A percentile compares a stretch with the other conserved stretches of the same genome.
Conservation (phyloP, 768 basidiomycete genomes). For the Tubosaeta brunneosetosa region DNA sequence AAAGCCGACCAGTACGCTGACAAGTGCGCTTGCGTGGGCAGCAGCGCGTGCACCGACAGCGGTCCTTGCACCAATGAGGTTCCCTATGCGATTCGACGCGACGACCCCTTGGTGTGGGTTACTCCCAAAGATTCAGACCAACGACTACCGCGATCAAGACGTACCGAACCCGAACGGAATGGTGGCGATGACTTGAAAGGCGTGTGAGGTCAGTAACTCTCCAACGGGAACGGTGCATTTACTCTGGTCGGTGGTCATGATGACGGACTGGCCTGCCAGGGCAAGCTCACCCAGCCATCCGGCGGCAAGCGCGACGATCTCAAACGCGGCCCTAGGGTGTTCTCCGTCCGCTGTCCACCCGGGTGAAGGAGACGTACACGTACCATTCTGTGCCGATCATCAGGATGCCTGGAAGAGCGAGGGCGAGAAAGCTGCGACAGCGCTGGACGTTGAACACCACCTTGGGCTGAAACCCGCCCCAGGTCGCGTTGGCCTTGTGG, state of each 20-base stretch:
- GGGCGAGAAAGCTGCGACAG: constrained; percentile 54
- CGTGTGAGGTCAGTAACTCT: constrained; percentile 15
- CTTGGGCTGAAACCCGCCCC: constrained; percentile 52
- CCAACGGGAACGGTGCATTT: constrained; percentile 2
- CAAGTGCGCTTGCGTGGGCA: constrained; percentile 58
- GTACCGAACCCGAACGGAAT: constrained; percentile 69
- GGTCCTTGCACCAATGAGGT: constrained; percentile 59
- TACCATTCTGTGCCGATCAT: constrained; percentile 84
- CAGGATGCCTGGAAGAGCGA: constrained; percentile 72
- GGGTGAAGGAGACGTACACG: constrained; percentile 7
- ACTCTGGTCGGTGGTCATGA: constrained; percentile 81
- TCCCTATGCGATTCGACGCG: constrained; percentile 68
- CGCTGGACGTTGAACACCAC: constrained; percentile 44
- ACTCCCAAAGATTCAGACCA: neutral
- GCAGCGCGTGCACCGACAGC: constrained; percentile 50
- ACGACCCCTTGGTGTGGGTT: constrained; percentile 47
- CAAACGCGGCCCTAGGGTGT: constrained; percentile 64
- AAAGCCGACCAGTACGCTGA: constrained; percentile 57
- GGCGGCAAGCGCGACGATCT: constrained; percentile 75
- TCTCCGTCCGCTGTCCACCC: neutral
- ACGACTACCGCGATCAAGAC: neutral
- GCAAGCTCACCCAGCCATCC: constrained; percentile 63
- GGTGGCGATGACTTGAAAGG: constrained; percentile 56
- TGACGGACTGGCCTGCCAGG: constrained; percentile 71
- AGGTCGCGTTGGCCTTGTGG: constrained; percentile 55